Evolutionary conservation across 2,329 filamentous ascomycete species (phyloP).

Genomic region (Sclerotinia subarctica): DNA sequence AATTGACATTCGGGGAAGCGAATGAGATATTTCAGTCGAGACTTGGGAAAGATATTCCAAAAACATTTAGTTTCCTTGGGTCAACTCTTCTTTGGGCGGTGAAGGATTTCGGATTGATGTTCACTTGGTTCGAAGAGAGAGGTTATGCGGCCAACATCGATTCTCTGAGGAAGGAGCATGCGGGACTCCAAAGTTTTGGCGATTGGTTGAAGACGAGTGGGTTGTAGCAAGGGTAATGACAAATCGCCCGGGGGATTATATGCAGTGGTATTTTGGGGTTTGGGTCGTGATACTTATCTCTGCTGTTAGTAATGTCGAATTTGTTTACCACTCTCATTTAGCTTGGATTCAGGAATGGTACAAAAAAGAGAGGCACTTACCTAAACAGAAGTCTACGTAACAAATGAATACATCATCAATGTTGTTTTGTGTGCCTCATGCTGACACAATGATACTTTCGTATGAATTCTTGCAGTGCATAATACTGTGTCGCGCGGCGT

Average conservation of each 20-base stretch:
- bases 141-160: constrained; percentile 40
- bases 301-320: neutral
- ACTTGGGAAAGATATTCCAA: constrained; percentile 33
- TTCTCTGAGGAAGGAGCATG: constrained; percentile 43
- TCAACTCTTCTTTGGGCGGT: constrained; percentile 30
- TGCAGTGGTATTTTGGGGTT: constrained; percentile 3
- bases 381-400: too few relatives aligned
- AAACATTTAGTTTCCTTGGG: constrained; percentile 34
- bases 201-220: constrained; percentile 44
- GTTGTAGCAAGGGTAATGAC: constrained; percentile 2
- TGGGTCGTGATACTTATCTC: neutral
- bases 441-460: too few relatives aligned
- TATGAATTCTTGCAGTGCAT: too few relatives aligned
- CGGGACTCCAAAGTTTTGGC: constrained; percentile 44
- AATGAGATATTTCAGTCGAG: constrained; percentile 37
- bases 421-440: too few relatives aligned
- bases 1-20: constrained; percentile 41
- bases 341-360: too few relatives aligned
- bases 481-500: too few relatives aligned
- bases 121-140: constrained; percentile 34
- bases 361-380: too few relatives aligned
- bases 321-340: too few relatives aligned
- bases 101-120: constrained; percentile 35
- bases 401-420: too few relatives aligned
- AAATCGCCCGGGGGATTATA: neutral